phyloP scores from a whole-genome alignment of 495 filamentous ascomycete species.

The Penicillium crystallinum region DNA sequence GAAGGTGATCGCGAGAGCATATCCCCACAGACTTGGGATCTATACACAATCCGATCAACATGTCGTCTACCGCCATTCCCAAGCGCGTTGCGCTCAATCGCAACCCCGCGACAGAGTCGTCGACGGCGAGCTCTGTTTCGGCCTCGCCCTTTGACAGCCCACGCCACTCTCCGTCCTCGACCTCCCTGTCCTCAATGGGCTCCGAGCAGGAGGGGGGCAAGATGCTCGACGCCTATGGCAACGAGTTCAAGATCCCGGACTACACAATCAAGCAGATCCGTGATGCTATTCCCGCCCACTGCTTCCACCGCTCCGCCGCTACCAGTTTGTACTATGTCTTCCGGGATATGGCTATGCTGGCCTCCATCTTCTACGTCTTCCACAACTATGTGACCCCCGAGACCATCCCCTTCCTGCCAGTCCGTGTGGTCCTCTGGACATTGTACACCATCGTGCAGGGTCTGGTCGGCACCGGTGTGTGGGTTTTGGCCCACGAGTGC shows the following conservation, averaged over 20 bases:
- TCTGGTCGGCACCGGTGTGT: slow-evolving; percentile 60
- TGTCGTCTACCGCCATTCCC: slow-evolving; percentile 57
- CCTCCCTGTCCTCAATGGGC: slow-evolving; percentile 84
- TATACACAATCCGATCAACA: background rate
- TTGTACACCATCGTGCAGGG: slow-evolving; percentile 63
- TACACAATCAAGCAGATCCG: slow-evolving; percentile 69
- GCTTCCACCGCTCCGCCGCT: slow-evolving; percentile 59
- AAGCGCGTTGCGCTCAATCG: slow-evolving; percentile 49
- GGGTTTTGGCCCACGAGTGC: slow-evolving; percentile 71
- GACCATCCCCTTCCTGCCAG: slow-evolving; percentile 48
- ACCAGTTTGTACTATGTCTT: slow-evolving; percentile 59
- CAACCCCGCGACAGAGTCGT: slow-evolving; percentile 51
- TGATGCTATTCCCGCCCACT: slow-evolving; percentile 56
- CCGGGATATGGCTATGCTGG: slow-evolving; percentile 53
- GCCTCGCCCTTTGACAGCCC: slow-evolving; percentile 67
- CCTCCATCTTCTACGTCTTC: slow-evolving; percentile 56
- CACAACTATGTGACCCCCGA: slow-evolving; percentile 63
- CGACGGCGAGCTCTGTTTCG: slow-evolving; percentile 56
- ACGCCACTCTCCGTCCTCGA: slow-evolving; percentile 73
- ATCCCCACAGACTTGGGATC: background rate
- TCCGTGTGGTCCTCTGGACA: slow-evolving; percentile 49
- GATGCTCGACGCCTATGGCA: slow-evolving; percentile 63
- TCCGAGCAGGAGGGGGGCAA: slow-evolving; percentile 51
- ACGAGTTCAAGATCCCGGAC: slow-evolving; percentile 65
- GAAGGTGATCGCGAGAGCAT: background rate